Base-by-base conservation (phyloP, 2,329 filamentous ascomycete species). In the Teratosphaeria gauchensis region DNA sequence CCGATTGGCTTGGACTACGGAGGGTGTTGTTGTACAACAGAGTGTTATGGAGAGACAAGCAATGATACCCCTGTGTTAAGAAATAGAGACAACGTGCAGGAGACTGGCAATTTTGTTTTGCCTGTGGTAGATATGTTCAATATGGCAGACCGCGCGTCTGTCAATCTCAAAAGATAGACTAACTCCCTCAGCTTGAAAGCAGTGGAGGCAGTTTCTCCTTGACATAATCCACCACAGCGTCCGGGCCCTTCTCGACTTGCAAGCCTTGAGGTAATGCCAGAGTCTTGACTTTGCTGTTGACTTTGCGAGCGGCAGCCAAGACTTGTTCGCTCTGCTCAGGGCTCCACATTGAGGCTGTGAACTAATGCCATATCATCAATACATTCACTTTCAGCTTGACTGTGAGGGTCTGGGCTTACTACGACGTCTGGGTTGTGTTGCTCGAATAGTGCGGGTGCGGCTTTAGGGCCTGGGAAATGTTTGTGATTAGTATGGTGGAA, bases 311-410 rank as follows among this genome's bases (percentile, higher is more conserved):
- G 33, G 77, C 77, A 1, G 68, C 63, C 28, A 75, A 70, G 30
- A 82, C 81, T 60, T 75, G 66, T 6, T 72, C 64, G 28, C 75
- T 75, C 67, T 83, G 73, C 62, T 82, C 78, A 0, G 74, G 65
- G 33, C 77, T 76, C 80, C 80, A 82, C 80, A 82, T 82, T 2
- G 80, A 86, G 2, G 84, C 84, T 56, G 79, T 83, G 73, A 84
- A 85, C 81, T 85, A 59, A 7, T 5, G 24, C 24, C 24, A 28
- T 19, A 55, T 19, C 21, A 16, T 35, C 14, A 9, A 35, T 35
- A 28, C 11, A 32, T 12, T 4, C 51, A 24, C 33, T 51, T 52
- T 6, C 19, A 14, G n/a, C 14, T 6, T 21, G 46, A 31, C 14
- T 30, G 46, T 24, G 52, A 30, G 28, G 21, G 19, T 30, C 4